Evolutionary conservation across 257 asterid genomes (phyloP), one percentile per base, ranked within the genome.

Genomic region (Capsicum baccatum): DNA sequence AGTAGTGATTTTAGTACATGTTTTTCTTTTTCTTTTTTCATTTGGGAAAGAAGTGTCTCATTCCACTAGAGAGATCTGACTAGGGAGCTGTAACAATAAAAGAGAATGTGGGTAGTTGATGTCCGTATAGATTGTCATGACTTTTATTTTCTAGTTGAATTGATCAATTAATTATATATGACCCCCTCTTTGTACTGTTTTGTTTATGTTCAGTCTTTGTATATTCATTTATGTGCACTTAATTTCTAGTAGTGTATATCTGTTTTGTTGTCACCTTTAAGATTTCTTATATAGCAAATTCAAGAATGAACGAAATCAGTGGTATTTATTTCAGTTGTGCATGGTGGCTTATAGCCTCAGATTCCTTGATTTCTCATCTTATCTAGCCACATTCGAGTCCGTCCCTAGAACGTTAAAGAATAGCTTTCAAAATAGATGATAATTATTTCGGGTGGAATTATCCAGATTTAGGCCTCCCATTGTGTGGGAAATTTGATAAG

Each of bases 61-160:
- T 52, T 76, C 48, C 44, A 39, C 44, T 11, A 48, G 60, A 76
- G 26, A 17, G 52, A 76, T 76, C 63, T 52, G 81, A 76, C 48
- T 76, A 76, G 81, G 63, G 63, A 52, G 63, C 26, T 76, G 14
- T 52, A 74, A 76, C 48, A 76, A 52, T 52, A 76, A 76, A 26
- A 76, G 60, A 76, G 81, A 76, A 76, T 52, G 81, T 76, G 63
- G 63, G 63, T 52, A 54, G 81, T 52, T 76, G 26, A 76, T 2
- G 26, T 52, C 8, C 81, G 26, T 76, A 52, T 52, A 52, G 81
- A 76, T 50, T 76, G 63, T 76, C 60, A 76, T 52, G 63, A 52
- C 26, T 76, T 76, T 52, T 76, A 52, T 76, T 76, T 52, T 26
- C 48, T 76, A 73, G 42, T 73, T 63, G 15, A 21, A 67, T 66